These are phyloP conservation scores for Mycosphaerella arachidis DNA, from an alignment of 2,329 filamentous ascomycete species.

Conservation along the genomic window DNA sequence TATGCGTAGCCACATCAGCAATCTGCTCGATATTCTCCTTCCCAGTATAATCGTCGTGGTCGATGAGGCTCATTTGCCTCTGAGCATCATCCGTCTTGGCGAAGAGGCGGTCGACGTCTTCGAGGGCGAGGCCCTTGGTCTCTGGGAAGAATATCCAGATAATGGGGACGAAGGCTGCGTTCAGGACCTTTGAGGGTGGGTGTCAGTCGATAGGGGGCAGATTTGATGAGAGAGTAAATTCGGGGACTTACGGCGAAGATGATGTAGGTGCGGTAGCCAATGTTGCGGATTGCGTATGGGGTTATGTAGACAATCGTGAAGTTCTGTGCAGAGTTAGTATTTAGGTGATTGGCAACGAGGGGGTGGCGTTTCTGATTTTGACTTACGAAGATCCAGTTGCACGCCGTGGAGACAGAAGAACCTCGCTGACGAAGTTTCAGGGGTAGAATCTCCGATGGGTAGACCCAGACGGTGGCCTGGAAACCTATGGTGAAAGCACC, in stretches of 20 bases:
- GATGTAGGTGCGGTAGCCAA: slow-evolving; percentile 54
- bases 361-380: neutral
- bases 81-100: slow-evolving; percentile 23
- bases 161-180: slow-evolving; percentile 41
- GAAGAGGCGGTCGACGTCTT: slow-evolving; percentile 68
- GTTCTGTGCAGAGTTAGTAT: slow-evolving; percentile 34
- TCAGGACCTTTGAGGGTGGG: slow-evolving; percentile 12
- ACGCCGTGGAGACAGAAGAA: slow-evolving; percentile 30
- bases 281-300: slow-evolving; percentile 55
- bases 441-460: slow-evolving; percentile 58
- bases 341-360: neutral
- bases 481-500: slow-evolving; percentile 57
- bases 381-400: slow-evolving; percentile 29
- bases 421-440: slow-evolving; percentile 30
- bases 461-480: slow-evolving; percentile 60
- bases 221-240: neutral
- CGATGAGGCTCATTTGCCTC: slow-evolving; percentile 17
- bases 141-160: slow-evolving; percentile 61
- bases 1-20: slow-evolving; percentile 6
- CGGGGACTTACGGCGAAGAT: slow-evolving; percentile 27
- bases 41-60: slow-evolving; percentile 1
- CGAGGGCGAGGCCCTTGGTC: slow-evolving; percentile 52
- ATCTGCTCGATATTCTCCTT: slow-evolving; percentile 13
- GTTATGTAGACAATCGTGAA: slow-evolving; percentile 66
- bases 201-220: slow-evolving; percentile 4